Conservation (phyloP, 2,329 filamentous ascomycete genomes). For the Pseudogymnoascus sp. region DNA sequence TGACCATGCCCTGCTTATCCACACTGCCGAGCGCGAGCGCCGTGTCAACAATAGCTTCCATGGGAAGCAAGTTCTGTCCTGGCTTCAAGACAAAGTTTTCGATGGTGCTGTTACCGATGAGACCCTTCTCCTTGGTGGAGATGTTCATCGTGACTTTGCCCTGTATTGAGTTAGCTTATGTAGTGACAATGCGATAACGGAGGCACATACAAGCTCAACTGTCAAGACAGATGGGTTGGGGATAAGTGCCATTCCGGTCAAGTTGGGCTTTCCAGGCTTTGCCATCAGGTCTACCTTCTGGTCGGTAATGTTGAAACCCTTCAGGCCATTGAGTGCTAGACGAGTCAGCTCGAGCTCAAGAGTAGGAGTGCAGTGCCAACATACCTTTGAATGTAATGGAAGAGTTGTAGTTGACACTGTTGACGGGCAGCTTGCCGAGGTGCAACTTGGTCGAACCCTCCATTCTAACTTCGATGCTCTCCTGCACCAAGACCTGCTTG, state of each 20-base stretch:
- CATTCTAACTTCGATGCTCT: constrained; percentile 43
- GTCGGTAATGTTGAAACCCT: constrained; percentile 42
- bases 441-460: constrained; percentile 46
- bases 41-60: constrained; percentile 43
- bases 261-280: constrained; percentile 41
- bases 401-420: constrained; percentile 48
- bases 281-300: constrained; percentile 38
- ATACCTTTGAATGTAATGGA: constrained; percentile 49
- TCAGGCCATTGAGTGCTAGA: constrained; percentile 51
- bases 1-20: constrained; percentile 38
- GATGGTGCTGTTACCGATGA: constrained; percentile 44
- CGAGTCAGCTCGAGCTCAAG: constrained; percentile 8
- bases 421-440: constrained; percentile 41
- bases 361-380: constrained; percentile 1
- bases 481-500: constrained; percentile 39
- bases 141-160: constrained; percentile 52
- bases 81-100: constrained; percentile 45
- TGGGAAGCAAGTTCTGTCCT: constrained; percentile 44
- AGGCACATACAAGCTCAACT: constrained; percentile 38
- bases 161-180: constrained; percentile 15
- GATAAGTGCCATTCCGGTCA: constrained; percentile 46
- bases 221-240: constrained; percentile 54
- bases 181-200: neutral
- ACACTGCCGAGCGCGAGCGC: constrained; percentile 26
- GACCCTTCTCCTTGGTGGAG: constrained; percentile 29